Conservation (phyloP, 139 green algal species). For the Chlorella ohadii region DNA sequence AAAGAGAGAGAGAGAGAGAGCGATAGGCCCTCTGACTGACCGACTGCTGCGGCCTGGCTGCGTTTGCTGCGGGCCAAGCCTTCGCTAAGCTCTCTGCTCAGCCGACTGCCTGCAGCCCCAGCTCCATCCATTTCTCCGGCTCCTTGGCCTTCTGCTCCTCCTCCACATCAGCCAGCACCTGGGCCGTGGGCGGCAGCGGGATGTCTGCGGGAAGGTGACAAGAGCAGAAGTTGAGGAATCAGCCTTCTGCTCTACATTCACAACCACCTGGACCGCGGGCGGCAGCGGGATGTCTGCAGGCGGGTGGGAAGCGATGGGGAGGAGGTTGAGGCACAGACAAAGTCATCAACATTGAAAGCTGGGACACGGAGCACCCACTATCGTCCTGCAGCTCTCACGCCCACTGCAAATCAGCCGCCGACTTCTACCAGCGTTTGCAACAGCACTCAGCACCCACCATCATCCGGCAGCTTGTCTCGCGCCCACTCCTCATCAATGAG, state of each 20-base stretch:
- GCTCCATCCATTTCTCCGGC: constrained; percentile 40
- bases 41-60: too few species aligned
- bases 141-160: constrained; percentile 18
- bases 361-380: too few species aligned
- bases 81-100: too few species aligned
- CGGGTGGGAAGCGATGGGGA: too few species aligned
- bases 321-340: too few species aligned
- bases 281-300: constrained; percentile 43
- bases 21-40: too few species aligned
- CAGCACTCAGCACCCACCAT: constrained; percentile 6
- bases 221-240: too few species aligned
- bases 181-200: constrained; percentile 25
- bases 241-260: constrained; percentile 19
- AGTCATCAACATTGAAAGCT: too few species aligned
- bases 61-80: too few species aligned
- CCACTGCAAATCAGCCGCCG: too few species aligned
- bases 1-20: too few species aligned
- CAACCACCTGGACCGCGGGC: not conserved
- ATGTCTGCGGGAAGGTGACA: constrained; percentile 28
- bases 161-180: constrained; percentile 14
- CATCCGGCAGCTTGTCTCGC: constrained; percentile 39
- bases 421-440: not conserved
- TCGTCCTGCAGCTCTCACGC: too few species aligned
- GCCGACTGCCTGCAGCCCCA: constrained; percentile 35
- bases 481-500: constrained; percentile 43